A percentile compares a stretch with the other conserved stretches of the same genome.
phyloP scores from a whole-genome alignment of 2,329 filamentous ascomycete species.

The Penicillium thymicola region DNA sequence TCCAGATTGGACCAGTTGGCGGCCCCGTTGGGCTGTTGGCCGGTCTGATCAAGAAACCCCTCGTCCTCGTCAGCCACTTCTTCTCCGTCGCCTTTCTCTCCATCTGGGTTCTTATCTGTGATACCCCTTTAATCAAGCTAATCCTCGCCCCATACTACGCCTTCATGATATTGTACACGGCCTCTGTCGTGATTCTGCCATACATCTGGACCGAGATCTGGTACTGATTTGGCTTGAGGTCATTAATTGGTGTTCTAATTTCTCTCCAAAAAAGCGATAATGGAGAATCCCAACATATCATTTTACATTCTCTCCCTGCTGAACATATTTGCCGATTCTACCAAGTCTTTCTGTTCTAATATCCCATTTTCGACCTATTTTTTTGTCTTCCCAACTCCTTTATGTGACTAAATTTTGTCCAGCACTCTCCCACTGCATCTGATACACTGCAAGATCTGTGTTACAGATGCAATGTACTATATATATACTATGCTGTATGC shows the following conservation, averaged over 20 bases:
- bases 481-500: slow-evolving; percentile 12
- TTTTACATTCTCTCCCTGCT: slow-evolving; percentile 4
- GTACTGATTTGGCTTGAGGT: slow-evolving; percentile 25
- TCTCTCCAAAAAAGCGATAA: neutral
- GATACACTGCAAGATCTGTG: neutral
- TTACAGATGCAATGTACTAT: slow-evolving; percentile 3
- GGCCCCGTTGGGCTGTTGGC: slow-evolving; percentile 79
- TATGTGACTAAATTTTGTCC: slow-evolving; percentile 5
- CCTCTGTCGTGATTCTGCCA: slow-evolving; percentile 76
- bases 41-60: slow-evolving; percentile 73
- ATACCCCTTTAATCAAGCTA: slow-evolving; percentile 53
- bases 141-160: slow-evolving; percentile 65
- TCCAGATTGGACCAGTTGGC: slow-evolving; percentile 69
- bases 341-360: slow-evolving; percentile 12
- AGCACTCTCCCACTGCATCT: neutral
- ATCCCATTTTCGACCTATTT: neutral
- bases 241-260: neutral
- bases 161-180: slow-evolving; percentile 72
- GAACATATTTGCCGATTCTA: neutral
- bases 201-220: slow-evolving; percentile 69
- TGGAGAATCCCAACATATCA: neutral
- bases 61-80: slow-evolving; percentile 85
- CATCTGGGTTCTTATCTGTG: slow-evolving; percentile 66
- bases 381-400: slow-evolving; percentile 1
- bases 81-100: slow-evolving; percentile 87